phyloP scores from a whole-genome alignment of 2,329 filamentous ascomycete species.

The Sphaerulina vaccinii region DNA sequence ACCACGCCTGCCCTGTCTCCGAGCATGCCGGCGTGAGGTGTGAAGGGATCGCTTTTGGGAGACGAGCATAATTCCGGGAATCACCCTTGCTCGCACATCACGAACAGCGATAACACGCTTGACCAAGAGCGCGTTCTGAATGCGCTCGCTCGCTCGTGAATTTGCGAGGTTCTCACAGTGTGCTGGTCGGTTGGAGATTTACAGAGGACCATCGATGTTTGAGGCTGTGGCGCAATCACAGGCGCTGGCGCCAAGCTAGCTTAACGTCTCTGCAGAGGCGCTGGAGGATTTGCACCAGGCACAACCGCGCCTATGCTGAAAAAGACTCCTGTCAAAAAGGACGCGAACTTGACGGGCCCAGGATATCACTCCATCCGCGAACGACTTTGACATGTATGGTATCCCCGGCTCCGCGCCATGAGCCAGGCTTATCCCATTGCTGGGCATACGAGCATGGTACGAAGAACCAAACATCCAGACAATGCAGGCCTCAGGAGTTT shows the following conservation, averaged over 20 bases:
- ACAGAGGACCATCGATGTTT: background rate
- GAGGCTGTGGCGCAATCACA: constrained; percentile 9
- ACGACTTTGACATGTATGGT: constrained; percentile 5
- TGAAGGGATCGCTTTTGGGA: constrained; percentile 11
- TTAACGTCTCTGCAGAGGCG: constrained; percentile 13
- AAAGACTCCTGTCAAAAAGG: constrained; percentile 3
- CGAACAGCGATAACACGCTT: background rate
- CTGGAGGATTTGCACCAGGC: constrained; percentile 9
- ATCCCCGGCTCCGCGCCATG: background rate
- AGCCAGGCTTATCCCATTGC: background rate
- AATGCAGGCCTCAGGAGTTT: constrained; percentile 18
- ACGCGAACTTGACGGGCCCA: background rate
- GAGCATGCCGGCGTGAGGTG: constrained; percentile 10
- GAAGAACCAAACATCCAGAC: background rate
- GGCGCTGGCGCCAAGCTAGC: background rate
- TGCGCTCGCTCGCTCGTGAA: background rate
- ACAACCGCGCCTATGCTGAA: background rate
- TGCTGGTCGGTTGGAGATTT: too few species aligned
- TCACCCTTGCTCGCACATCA: constrained; percentile 10
- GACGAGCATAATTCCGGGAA: constrained; percentile 12
- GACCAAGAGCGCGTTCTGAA: background rate
- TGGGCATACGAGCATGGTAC: background rate
- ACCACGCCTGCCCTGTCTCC: constrained; percentile 11
- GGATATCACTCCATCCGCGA: background rate
- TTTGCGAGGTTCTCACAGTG: background rate